Base-by-base conservation (phyloP, 805 yeast species). In the Candida peoriensis region DNA sequence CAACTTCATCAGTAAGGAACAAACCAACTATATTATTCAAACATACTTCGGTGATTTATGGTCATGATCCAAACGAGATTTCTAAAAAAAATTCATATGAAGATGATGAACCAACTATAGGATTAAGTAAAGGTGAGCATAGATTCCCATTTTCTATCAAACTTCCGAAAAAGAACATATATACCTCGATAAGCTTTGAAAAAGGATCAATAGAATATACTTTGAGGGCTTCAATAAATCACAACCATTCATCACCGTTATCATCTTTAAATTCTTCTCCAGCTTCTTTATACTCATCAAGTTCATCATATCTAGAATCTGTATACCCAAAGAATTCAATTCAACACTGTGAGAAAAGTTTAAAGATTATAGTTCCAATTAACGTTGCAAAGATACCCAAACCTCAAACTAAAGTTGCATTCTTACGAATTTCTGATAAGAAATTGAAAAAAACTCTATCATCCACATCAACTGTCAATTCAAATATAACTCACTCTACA, bases 121-220 rank as follows among this genome's bases (percentile, higher is more conserved):
- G 84, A 1, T 55, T 83, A n/a, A 72, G 76, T 14, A 76, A 77
- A 49, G 96, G 96, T 27, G 90, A 84, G 52, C 96, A 88, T 58
- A 62, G 85, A 23, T 88, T 89, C 54, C 95, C 95, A 15, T 89
- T 88, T 52, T 74, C 81, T 31, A 83, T 88, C 28, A 80, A 76
- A 46, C 66, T 88, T n/a, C 96, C 96, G 1, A 71, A 70, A 46
- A 76, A 74, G 43, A 73, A 82, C 44, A 70, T 85, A 4, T 80
- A 68, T 56, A 82, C 93, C 16, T 77, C 87, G 33, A 72, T 88
- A 18, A 79, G 78, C 44, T 88, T 88, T 48, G 96, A 89, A 46
- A 77, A 78, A 48, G 96, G 97, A n/a, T 73, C 85, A 14, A 84
- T 88, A 12, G 57, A 72, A 4, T 88, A 88, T 55, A 58, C 61